Evolutionary conservation across 495 filamentous ascomycete genomes (phyloP).

Genomic region (Podospora anserina): DNA sequence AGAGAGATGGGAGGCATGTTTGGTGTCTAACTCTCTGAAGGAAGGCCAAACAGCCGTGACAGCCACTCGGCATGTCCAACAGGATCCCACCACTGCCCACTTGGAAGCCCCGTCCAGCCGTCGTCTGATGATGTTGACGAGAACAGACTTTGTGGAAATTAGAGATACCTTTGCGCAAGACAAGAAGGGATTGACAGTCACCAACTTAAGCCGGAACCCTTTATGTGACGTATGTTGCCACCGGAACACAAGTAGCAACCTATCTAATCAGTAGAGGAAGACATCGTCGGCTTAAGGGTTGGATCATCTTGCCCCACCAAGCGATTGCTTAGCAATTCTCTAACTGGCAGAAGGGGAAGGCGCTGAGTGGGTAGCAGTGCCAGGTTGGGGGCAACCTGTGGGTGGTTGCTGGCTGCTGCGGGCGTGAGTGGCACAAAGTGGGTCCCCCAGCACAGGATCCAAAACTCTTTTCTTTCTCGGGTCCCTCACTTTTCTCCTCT

Average conservation of each 20-base stretch:
- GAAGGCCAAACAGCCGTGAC: not conserved
- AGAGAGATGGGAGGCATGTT: not conserved
- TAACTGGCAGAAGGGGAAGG: slow-evolving; percentile 1
- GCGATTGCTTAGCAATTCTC: slow-evolving; percentile 1
- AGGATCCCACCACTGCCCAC: not conserved
- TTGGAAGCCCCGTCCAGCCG: too few relatives aligned
- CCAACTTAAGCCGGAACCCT: not conserved
- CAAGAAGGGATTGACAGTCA: not conserved
- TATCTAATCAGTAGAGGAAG: not conserved
- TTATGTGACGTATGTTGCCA: slow-evolving; percentile 7
- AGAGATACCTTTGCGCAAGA: not conserved
- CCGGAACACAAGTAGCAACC: not conserved
- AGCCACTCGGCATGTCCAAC: not conserved
- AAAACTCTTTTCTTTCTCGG: slow-evolving; percentile 38
- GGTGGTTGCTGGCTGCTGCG: not conserved
- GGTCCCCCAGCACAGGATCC: slow-evolving; percentile 24
- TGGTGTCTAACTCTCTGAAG: not conserved
- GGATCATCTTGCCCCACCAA: slow-evolving; percentile 13
- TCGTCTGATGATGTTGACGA: not conserved
- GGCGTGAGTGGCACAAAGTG: slow-evolving; percentile 17
- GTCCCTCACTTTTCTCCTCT: slow-evolving; percentile 32
- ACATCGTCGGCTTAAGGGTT: not conserved
- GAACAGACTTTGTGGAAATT: not conserved
- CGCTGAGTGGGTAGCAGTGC: slow-evolving; percentile 14
- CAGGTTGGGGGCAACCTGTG: not conserved